These are phyloP conservation scores for Backusella liffmaniae DNA, from an alignment of 192 early-diverging fungal species.

Conservation along the genomic window DNA sequence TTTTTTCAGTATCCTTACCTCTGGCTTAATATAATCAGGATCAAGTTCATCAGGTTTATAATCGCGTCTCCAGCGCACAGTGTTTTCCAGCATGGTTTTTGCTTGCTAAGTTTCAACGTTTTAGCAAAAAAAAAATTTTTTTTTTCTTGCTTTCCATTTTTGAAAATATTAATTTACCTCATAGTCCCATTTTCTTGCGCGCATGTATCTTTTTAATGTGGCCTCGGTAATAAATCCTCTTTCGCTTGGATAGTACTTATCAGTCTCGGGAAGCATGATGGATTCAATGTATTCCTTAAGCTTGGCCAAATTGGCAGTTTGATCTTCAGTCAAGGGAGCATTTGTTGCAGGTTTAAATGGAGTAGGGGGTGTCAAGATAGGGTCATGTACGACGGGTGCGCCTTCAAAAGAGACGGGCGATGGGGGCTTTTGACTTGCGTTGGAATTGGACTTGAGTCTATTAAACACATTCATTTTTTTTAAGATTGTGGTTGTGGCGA, in stretches of 20 bases:
- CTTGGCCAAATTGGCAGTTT: conserved; percentile 21
- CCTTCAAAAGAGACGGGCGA: neutral
- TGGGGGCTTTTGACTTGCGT: neutral
- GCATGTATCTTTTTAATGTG: conserved; percentile 39
- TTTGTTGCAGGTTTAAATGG: conserved; percentile 6
- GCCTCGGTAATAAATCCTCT: conserved; percentile 35
- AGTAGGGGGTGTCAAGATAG: conserved; percentile 26
- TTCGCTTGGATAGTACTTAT: conserved; percentile 35
- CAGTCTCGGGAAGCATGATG: conserved; percentile 22
- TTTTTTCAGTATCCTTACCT: conserved; percentile 42
- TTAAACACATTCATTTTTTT: conserved; percentile 13
- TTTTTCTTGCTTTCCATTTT: neutral
- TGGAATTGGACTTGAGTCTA: conserved; percentile 12
- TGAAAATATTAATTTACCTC: conserved; percentile 14
- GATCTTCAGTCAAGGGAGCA: conserved; percentile 24
- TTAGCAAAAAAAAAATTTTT: neutral
- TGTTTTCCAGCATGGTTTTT: conserved; percentile 65
- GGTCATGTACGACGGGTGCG: conserved; percentile 17
- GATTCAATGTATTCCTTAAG: conserved; percentile 22
- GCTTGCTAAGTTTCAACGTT: conserved; percentile 35
- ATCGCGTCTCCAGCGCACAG: conserved; percentile 76
- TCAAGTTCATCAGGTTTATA: conserved; percentile 69
- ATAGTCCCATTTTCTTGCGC: conserved; percentile 42
- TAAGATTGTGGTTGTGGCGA: neutral
- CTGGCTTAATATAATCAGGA: conserved; percentile 71